A percentile compares a stretch with the other conserved stretches of the same genome.
Evolutionary conservation across 2,329 filamentous ascomycete genomes (phyloP).

Genomic region (Diaporthe nobilis): DNA sequence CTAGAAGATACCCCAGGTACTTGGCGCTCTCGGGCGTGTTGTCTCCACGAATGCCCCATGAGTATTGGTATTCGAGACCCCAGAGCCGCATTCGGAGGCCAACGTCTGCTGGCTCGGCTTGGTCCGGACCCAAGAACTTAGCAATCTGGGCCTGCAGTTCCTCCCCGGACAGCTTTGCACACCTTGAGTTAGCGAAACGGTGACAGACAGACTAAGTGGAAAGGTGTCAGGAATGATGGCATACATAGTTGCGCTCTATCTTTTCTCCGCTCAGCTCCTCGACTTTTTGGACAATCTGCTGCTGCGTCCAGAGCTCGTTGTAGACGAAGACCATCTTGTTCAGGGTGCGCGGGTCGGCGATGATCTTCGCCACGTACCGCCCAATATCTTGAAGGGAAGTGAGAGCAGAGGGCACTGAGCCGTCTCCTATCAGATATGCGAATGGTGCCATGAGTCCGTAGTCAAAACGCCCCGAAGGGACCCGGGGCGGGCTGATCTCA

Average conservation of each 20-base stretch:
- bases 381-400: slow-evolving; percentile 69
- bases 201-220: not conserved
- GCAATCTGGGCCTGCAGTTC: slow-evolving; percentile 5
- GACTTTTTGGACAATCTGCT: slow-evolving; percentile 60
- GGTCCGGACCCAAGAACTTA: not conserved
- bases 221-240: not conserved
- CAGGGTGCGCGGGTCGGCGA: slow-evolving; percentile 65
- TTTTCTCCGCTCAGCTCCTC: slow-evolving; percentile 65
- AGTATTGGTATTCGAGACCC: slow-evolving; percentile 33
- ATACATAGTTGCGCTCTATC: slow-evolving; percentile 55
- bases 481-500: slow-evolving; percentile 55
- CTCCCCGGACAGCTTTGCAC: slow-evolving; percentile 11
- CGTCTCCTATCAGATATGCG: slow-evolving; percentile 60
- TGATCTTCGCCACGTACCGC: slow-evolving; percentile 63
- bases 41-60: slow-evolving; percentile 39
- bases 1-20: slow-evolving; percentile 37
- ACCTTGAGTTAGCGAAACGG: not conserved
- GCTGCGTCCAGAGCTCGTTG: slow-evolving; percentile 60
- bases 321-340: slow-evolving; percentile 67
- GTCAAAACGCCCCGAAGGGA: slow-evolving; percentile 55
- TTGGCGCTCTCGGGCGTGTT: slow-evolving; percentile 37
- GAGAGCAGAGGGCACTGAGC: slow-evolving; percentile 58
- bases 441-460: slow-evolving; percentile 55
- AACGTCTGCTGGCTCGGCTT: not conserved
- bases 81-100: not conserved